Evolutionary conservation across 495 filamentous ascomycete genomes (phyloP).

Genomic region (Cenococcum geophilum): DNA sequence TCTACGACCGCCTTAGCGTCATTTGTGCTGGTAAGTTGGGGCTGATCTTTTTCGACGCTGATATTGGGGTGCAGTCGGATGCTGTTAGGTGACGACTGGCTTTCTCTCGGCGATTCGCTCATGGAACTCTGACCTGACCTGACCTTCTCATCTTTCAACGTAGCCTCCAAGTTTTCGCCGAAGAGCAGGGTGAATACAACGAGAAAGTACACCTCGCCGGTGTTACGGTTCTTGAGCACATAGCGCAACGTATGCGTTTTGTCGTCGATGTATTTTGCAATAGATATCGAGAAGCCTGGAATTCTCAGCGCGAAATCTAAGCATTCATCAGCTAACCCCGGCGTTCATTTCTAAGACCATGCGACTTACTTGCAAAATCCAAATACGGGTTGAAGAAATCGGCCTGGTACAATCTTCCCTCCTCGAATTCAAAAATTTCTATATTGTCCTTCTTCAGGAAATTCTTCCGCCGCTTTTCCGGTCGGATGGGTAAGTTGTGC

Average conservation of each 20-base stretch:
- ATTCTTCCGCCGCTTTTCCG: constrained; percentile 36
- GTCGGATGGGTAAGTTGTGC: constrained; percentile 38
- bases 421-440: constrained; percentile 52
- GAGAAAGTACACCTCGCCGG: constrained; percentile 35
- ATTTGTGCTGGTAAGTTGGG: neutral
- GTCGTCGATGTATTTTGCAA: constrained; percentile 38
- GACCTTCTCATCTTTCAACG: constrained; percentile 7
- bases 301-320: constrained; percentile 36
- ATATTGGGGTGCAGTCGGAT: neutral
- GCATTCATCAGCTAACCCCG: neutral
- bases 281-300: constrained; percentile 36
- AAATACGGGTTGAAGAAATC: constrained; percentile 95
- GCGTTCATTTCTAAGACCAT: neutral
- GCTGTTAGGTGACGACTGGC: neutral
- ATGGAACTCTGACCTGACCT: neutral
- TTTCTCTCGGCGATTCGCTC: neutral
- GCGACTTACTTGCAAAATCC: constrained; percentile 61
- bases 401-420: constrained; percentile 56
- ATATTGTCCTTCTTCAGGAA: constrained; percentile 44
- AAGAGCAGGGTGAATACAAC: constrained; percentile 37
- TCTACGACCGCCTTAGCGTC: neutral
- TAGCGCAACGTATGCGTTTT: constrained; percentile 38
- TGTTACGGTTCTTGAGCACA: constrained; percentile 37
- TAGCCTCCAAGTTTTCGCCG: constrained; percentile 31
- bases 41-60: neutral